Evolutionary conservation across 192 early-diverging fungal species (phyloP).

Genomic region (Linnemannia hyalina): DNA sequence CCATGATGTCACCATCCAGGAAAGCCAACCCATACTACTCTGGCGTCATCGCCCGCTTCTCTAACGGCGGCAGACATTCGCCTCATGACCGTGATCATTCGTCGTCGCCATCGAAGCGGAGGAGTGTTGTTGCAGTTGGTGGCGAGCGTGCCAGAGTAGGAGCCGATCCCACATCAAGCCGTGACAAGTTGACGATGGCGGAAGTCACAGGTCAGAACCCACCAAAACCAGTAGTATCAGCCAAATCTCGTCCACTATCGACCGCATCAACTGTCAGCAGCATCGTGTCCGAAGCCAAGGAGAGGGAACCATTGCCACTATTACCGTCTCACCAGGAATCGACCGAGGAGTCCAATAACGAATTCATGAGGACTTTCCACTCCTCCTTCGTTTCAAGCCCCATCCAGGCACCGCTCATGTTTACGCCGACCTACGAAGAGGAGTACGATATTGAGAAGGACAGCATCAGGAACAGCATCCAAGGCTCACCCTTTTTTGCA

Average conservation of each 20-base stretch:
- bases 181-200: constrained; percentile 13
- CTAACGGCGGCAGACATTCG: constrained; percentile 36
- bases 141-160: constrained; percentile 34
- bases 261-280: constrained; percentile 12
- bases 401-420: constrained; percentile 11
- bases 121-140: constrained; percentile 26
- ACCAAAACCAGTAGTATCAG: not conserved
- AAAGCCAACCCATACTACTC: constrained; percentile 53
- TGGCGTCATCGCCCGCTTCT: constrained; percentile 45
- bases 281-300: constrained; percentile 12
- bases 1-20: constrained; percentile 48
- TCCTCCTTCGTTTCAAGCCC: not conserved
- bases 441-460: constrained; percentile 45
- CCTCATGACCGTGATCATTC: constrained; percentile 34
- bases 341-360: not conserved
- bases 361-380: not conserved
- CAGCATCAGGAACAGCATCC: constrained; percentile 17
- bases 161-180: constrained; percentile 18
- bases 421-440: constrained; percentile 34
- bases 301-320: not conserved
- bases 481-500: constrained; percentile 13
- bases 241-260: constrained; percentile 11
- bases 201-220: not conserved
- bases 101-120: constrained; percentile 28
- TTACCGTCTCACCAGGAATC: not conserved